phyloP scores from a whole-genome alignment of 2,329 filamentous ascomycete genomes.

The Purpureocillium lavendulum region DNA sequence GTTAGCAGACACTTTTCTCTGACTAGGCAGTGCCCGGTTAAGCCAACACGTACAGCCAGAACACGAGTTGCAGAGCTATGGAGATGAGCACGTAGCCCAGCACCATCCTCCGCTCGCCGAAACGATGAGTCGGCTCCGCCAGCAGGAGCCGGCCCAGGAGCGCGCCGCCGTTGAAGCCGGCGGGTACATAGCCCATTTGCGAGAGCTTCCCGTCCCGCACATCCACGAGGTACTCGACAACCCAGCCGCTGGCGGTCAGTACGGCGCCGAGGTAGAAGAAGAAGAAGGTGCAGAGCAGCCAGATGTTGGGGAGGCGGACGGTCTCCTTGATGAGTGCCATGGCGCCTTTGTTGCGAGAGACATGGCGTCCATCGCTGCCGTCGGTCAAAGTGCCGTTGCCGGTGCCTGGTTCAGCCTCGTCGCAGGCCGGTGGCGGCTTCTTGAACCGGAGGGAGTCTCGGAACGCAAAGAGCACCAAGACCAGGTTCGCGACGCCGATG shows the following conservation, averaged over 20 bases:
- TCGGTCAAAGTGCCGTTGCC: no score
- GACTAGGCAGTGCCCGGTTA: no score
- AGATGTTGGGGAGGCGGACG: constrained; percentile 37
- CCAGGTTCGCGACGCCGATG: constrained; percentile 41
- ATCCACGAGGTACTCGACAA: constrained; percentile 55
- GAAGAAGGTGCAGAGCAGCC: constrained; percentile 53
- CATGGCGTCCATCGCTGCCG: no score
- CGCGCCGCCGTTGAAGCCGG: constrained; percentile 50
- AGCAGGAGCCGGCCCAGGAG: constrained; percentile 48
- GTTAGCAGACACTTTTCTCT: no score
- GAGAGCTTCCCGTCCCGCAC: constrained; percentile 49
- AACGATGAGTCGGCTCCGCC: constrained; percentile 49
- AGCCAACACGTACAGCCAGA: constrained; percentile 52
- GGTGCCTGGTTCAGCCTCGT: constrained; percentile 9
- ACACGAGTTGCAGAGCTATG: constrained; percentile 47
- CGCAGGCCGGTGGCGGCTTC: constrained; percentile 10
- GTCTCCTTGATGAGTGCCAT: constrained; percentile 34
- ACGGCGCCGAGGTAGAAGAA: constrained; percentile 52
- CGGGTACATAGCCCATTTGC: constrained; percentile 53
- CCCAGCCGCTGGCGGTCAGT: constrained; percentile 52
- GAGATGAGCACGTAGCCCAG: constrained; percentile 43
- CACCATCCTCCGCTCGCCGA: constrained; percentile 50
- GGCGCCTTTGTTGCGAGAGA: constrained; percentile 14
- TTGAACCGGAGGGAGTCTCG: constrained; percentile 32
- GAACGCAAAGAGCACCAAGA: constrained; percentile 38